phyloP scores from a whole-genome alignment of 2,329 filamentous ascomycete species.

The Aspergillus melleus region DNA sequence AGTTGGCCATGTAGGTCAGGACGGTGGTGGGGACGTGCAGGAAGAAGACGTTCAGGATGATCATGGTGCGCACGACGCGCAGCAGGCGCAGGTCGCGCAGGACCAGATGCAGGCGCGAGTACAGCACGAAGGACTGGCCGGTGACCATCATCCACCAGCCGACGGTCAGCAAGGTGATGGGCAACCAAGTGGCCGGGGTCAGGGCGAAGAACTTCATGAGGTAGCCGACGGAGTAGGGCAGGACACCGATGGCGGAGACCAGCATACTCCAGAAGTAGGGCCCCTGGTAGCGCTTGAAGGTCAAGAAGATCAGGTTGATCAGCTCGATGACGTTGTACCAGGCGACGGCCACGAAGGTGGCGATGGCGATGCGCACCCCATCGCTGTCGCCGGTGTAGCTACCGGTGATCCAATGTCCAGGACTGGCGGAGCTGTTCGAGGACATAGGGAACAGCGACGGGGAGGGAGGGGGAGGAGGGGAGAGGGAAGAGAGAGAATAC shows the following conservation, averaged over 20 bases:
- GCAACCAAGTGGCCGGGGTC: slow-evolving; percentile 29
- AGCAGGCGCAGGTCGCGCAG: slow-evolving; percentile 49
- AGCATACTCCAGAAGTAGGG: slow-evolving; percentile 43
- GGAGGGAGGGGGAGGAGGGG: background rate
- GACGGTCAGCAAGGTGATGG: slow-evolving; percentile 45
- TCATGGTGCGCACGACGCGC: slow-evolving; percentile 55
- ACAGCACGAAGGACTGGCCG: slow-evolving; percentile 61
- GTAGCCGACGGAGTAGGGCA: slow-evolving; percentile 36
- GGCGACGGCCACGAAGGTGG: slow-evolving; percentile 36
- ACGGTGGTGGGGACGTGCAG: slow-evolving; percentile 55
- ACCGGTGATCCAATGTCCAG: slow-evolving; percentile 29
- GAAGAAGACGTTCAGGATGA: slow-evolving; percentile 54
- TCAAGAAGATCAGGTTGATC: slow-evolving; percentile 32
- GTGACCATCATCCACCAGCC: slow-evolving; percentile 62
- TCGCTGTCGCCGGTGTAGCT: slow-evolving; percentile 21
- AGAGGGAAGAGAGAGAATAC: background rate
- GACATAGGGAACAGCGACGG: slow-evolving; percentile 16
- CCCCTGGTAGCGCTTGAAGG: slow-evolving; percentile 34
- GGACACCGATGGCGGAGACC: slow-evolving; percentile 31
- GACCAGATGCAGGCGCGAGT: slow-evolving; percentile 61
- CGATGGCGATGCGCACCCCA: slow-evolving; percentile 29
- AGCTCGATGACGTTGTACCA: slow-evolving; percentile 48
- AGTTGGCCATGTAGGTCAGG: slow-evolving; percentile 48
- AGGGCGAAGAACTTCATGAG: slow-evolving; percentile 43
- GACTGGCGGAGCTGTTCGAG: slow-evolving; percentile 25